Conservation (phyloP, 805 yeast species). For the Blastobotrys peoriensis region DNA sequence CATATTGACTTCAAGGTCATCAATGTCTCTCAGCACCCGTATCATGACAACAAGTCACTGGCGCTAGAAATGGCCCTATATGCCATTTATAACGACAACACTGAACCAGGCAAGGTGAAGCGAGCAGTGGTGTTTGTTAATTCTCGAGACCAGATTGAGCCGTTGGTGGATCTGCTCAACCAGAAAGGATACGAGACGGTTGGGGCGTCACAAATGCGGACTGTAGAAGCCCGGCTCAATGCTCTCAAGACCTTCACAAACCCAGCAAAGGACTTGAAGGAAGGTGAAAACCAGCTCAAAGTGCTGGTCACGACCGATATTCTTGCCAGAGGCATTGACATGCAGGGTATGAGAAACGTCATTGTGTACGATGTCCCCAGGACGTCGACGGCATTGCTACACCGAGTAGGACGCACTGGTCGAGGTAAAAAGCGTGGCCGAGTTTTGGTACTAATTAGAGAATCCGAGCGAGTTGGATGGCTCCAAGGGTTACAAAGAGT, state of each 20-base stretch:
- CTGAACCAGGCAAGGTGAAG: constrained; percentile 70
- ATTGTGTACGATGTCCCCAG: constrained; percentile 80
- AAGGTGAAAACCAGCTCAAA: constrained; percentile 36
- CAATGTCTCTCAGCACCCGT: constrained; percentile 74
- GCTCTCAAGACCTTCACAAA: constrained; percentile 58
- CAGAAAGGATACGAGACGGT: constrained; percentile 53
- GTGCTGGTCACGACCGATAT: constrained; percentile 85
- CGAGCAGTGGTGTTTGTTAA: constrained; percentile 83
- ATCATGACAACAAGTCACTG: constrained; percentile 72
- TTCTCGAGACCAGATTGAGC: constrained; percentile 54
- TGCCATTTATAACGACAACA: constrained; percentile 77
- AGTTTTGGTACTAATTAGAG: constrained; percentile 71
- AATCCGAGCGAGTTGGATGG: constrained; percentile 65
- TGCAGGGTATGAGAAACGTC: constrained; percentile 73
- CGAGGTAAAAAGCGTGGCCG: constrained; percentile 86
- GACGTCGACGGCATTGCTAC: constrained; percentile 79
- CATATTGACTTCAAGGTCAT: constrained; percentile 66
- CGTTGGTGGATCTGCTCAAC: constrained; percentile 49
- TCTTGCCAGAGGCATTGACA: constrained; percentile 84
- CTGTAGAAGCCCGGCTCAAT: constrained; percentile 50
- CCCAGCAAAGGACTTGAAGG: constrained; percentile 43
- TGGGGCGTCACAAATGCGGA: constrained; percentile 62
- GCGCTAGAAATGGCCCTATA: constrained; percentile 85
- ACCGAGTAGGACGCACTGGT: constrained; percentile 92
- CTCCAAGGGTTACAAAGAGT: constrained; percentile 73